Evolutionary conservation across 78 protist species (phyloP).

Genomic region (Planoprotostelium fungivorum): DNA sequence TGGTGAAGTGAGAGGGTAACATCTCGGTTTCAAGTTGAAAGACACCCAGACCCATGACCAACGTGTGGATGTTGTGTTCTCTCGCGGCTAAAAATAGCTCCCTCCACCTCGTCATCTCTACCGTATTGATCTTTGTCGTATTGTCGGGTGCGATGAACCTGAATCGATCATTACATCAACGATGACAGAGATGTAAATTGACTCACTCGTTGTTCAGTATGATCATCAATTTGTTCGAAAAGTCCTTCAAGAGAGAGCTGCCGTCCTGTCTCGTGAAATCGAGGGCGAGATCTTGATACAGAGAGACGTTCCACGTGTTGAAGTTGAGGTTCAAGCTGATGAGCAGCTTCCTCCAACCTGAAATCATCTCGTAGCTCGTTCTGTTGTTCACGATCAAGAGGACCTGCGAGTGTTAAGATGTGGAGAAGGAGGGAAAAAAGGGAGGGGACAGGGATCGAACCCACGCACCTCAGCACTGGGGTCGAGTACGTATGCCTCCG

Average conservation of each 20-base stretch:
- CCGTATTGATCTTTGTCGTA: neutral
- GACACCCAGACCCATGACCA: conserved; percentile 18
- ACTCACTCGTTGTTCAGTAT: conserved; percentile 30
- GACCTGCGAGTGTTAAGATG: neutral
- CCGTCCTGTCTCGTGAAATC: conserved; percentile 21
- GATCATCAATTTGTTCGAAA: conserved; percentile 12
- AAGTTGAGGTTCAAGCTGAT: neutral
- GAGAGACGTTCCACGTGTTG: conserved; percentile 27
- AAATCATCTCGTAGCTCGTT: conserved; percentile 16
- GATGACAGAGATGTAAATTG: neutral
- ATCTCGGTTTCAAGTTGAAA: neutral
- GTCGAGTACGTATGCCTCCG: conserved; percentile 19
- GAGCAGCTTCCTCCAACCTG: conserved; percentile 18
- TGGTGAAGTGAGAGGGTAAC: neutral
- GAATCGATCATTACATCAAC: conserved; percentile 2
- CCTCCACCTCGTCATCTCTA: neutral
- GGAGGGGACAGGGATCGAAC: no score
- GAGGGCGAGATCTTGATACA: conserved; percentile 23
- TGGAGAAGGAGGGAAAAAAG: neutral
- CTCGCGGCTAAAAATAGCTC: conserved; percentile 45
- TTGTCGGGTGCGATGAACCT: neutral
- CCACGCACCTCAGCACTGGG: neutral
- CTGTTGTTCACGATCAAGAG: conserved; percentile 25
- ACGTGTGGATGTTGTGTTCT: conserved; percentile 17
- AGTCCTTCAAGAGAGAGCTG: conserved; percentile 19